Percentiles rank a stretch among this genome's conserved stretches.
Conservation (phyloP, 2,329 filamentous ascomycete genomes). For the Xylaria polymorpha region DNA sequence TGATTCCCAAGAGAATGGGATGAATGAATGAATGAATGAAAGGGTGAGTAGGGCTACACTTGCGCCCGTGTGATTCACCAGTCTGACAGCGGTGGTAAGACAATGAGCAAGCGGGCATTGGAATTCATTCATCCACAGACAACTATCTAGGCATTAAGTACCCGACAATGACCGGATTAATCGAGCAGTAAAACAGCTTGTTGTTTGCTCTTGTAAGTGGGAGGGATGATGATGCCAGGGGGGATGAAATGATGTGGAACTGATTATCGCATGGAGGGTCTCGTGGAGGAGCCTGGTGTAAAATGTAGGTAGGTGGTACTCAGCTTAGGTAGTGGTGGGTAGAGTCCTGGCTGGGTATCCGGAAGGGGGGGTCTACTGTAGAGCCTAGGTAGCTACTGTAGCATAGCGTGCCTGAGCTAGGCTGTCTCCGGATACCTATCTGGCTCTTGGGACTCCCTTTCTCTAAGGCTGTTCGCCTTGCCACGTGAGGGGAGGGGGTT, state of each 20-base stretch:
- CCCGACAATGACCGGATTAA: neutral
- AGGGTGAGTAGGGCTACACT: neutral
- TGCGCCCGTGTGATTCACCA: slow-evolving; percentile 10
- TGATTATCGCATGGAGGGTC: slow-evolving; percentile 8
- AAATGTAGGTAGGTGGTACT: no score
- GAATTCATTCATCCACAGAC: slow-evolving; percentile 10
- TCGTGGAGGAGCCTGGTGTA: neutral
- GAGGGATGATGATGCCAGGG: neutral
- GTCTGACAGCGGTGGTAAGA: slow-evolving; percentile 4
- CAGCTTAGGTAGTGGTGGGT: no score
- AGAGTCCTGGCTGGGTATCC: no score
- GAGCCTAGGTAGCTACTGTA: no score
- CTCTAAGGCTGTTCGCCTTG: neutral
- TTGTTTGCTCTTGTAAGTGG: no score
- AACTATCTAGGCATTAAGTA: slow-evolving; percentile 11
- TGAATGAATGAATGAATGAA: neutral
- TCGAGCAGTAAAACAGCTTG: neutral
- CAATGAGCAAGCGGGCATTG: slow-evolving; percentile 24
- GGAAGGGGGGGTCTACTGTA: no score
- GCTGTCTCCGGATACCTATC: neutral
- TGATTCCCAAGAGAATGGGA: neutral
- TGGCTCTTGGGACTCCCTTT: no score
- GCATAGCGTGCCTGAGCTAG: neutral
- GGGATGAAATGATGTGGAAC: slow-evolving; percentile 6
- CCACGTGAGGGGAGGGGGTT: neutral